A percentile compares a stretch with the other conserved stretches of the same genome.
Conservation (phyloP, 2,329 filamentous ascomycete species). For the Colletotrichum higginsianum region DNA sequence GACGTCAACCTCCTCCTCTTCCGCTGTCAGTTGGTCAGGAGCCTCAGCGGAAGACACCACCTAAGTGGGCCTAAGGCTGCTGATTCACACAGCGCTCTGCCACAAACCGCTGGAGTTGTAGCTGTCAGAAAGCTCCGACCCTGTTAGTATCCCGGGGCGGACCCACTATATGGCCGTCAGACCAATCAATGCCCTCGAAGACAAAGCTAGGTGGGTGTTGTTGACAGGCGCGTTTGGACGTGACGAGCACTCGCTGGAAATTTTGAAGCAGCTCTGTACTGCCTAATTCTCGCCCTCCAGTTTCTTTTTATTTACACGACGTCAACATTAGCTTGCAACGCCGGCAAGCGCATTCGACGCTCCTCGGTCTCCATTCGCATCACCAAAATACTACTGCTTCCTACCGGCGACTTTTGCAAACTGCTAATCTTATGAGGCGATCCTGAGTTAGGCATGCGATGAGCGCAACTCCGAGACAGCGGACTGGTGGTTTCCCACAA, state of each 20-base stretch:
- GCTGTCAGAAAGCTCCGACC: background rate
- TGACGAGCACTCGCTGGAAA: conserved; percentile 50
- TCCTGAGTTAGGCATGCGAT: conserved; percentile 74
- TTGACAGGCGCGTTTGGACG: conserved; percentile 54
- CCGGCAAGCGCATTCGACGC: conserved; percentile 18
- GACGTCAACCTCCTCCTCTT: conserved; percentile 15
- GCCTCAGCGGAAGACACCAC: no score
- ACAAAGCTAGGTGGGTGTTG: conserved; percentile 38
- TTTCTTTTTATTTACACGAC: conserved; percentile 25
- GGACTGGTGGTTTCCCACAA: conserved; percentile 84
- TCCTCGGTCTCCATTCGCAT: background rate
- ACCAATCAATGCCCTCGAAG: conserved; percentile 17
- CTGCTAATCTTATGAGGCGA: conserved; percentile 35
- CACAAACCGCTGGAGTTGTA: background rate
- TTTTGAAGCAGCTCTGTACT: conserved; percentile 32
- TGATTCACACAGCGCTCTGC: conserved; percentile 23
- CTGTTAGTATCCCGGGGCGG: conserved; percentile 22
- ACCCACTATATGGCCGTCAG: background rate
- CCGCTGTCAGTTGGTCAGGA: background rate
- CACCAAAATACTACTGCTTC: background rate
- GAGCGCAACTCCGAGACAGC: conserved; percentile 86
- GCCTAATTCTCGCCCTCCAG: conserved; percentile 15
- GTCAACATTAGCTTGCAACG: conserved; percentile 30
- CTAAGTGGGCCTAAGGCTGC: background rate
- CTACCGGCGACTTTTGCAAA: background rate